Evolutionary conservation across 148 eudicot species (phyloP), one percentile per base, ranked within the genome.

Genomic region (Dysphania ambrosioides): DNA sequence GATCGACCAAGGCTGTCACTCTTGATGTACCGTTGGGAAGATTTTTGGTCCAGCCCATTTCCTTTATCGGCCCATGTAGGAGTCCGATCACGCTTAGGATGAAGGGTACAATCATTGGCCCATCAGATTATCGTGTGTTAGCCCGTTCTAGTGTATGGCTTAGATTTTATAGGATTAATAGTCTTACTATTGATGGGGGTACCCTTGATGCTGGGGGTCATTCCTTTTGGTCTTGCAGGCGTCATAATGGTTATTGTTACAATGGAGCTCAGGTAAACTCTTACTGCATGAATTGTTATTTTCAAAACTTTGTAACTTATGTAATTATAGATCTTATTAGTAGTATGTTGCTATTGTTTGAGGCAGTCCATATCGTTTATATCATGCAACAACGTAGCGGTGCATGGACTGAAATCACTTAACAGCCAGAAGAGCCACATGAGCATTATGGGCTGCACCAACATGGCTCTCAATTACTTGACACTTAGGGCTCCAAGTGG

Each of bases 361-460:
- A 16, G 71, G 70, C 85, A 90, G 94, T 82, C 91, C 2, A 65
- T 88, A 77, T 65, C 86, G 8, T 77, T 87, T 66, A 63, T 85
- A 61, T 83, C 80, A 73, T 83, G 86, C 44, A 79, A 68, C 67
- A 77, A 83, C 70, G 72, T 87, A 9, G 57, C 42, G 66, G 56
- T 87, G 34, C 77, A 77, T 0, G 86, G 90, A 2, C 55, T 90
- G 44, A 88, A 72, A 30, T 82, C 89, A 10, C 1, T 55, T 1
- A 80, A 88, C 75, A 88, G 91, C 77, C 91, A 88, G 31, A 75
- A 34, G 55, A 72, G 80, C 6, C 88, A 87, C 79, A 69, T 90
- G 15, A 80, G 81, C 29, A 31, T 90, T 19, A 70, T 47, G 42
- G 73, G 66, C 0, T 69, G 88, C 85, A 77, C 31, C 3, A 85